Percentiles rank a stretch among this genome's conserved stretches.
Conservation (phyloP, 2,329 filamentous ascomycete genomes). For the Balansia obtecta region DNA sequence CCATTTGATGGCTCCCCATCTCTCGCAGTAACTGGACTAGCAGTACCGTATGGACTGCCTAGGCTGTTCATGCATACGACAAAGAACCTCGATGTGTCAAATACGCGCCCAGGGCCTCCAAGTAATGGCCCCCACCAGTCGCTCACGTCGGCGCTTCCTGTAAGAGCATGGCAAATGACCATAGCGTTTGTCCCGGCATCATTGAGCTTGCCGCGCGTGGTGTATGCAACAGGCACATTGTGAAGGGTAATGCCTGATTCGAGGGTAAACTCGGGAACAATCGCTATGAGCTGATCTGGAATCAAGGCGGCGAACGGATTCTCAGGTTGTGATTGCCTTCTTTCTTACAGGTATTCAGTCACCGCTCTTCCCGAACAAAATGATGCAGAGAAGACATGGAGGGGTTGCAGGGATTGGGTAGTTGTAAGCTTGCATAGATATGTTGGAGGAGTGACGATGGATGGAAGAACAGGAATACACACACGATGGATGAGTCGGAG, state of each 20-base stretch:
- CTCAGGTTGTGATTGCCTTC: constrained; percentile 60
- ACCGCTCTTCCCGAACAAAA: constrained; percentile 24
- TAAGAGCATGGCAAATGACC: constrained; percentile 74
- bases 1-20: constrained; percentile 64
- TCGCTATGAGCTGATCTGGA: constrained; percentile 73
- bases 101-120: constrained; percentile 64
- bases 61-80: constrained; percentile 77
- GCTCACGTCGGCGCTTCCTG: constrained; percentile 70
- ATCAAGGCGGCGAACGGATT: constrained; percentile 85
- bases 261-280: constrained; percentile 80
- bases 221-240: constrained; percentile 64
- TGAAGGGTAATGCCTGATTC: constrained; percentile 77
- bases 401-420: background rate
- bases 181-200: constrained; percentile 52
- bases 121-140: constrained; percentile 85
- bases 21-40: constrained; percentile 80
- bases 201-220: constrained; percentile 49
- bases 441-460: background rate
- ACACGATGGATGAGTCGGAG: background rate
- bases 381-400: background rate
- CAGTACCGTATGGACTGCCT: constrained; percentile 75
- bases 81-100: constrained; percentile 75
- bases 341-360: constrained; percentile 56
- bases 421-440: background rate
- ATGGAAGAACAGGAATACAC: background rate